Base-by-base conservation (phyloP, 2,329 filamentous ascomycete species). In the Colletotrichum sp. region DNA sequence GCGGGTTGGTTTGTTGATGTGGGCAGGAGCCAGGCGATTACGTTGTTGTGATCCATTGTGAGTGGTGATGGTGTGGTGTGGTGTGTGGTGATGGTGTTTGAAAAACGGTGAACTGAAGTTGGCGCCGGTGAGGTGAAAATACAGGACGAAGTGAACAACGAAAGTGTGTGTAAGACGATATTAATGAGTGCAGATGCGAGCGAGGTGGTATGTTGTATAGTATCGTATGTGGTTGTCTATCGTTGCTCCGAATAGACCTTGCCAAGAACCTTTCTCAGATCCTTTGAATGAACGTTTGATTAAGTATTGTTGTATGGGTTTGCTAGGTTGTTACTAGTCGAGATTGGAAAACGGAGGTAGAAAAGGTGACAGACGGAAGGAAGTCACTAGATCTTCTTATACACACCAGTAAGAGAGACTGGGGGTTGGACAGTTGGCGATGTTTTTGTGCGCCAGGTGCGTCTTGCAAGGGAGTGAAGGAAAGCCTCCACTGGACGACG, bases 21-120 rank as follows among this genome's bases (percentile, higher is more conserved):
- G 12, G 77, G 77, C 25, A 78, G 66, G 19, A 78, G 67, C 77
- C 77, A 78, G 28, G 75, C 77, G 66, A 78, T 78, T 59, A 74
- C 69, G 77, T 72, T 77, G 57, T 72, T 32, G 30, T 66, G 60
- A 32, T 76, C 71, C 74, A 76, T 76, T 30, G 28, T 59, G 16
- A 13, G 15, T 22, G 12, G 44, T 52, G 44, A 0, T 52, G 44
- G 44, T 52, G n/a, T 34, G 28, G 16, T 67, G 27, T 32, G 44
- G 48, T 76, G 64, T 71, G 61, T 30, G 11, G 36, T 59, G 32
- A 9, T 73, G 25, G 39, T 30, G n/a, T 32, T 34, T 19, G 22
- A 36, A 60, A 5, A 16, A 32, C 12, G 39, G 7, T 22, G 28
- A 44, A 44, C 8, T 44, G 39, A 61, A 13, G 25, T 36, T 16